Conservation (phyloP, 306 rosid genomes). For the Rosa lucieae region DNA sequence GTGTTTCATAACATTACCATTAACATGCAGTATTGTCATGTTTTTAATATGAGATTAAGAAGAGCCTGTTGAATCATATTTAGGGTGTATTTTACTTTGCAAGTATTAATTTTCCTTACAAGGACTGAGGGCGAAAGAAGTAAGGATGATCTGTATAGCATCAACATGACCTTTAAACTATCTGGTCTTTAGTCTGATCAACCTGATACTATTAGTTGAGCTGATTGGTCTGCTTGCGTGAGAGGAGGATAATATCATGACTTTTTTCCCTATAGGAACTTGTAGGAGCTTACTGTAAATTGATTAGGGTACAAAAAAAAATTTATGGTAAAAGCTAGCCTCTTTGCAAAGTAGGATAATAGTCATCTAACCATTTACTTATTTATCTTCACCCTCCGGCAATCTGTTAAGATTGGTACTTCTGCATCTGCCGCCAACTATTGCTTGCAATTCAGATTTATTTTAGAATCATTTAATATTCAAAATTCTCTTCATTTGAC, state of each 20-base stretch:
- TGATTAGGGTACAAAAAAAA: background rate
- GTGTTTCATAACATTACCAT: background rate
- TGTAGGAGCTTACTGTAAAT: background rate
- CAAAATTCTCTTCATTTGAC: background rate
- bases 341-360: background rate
- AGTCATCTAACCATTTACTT: background rate
- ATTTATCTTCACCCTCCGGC: background rate
- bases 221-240: background rate
- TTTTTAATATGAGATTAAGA: background rate
- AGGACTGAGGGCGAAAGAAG: background rate
- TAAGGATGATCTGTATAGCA: background rate
- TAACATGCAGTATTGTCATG: background rate
- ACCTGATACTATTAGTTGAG: background rate
- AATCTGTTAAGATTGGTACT: background rate
- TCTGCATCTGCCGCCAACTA: background rate
- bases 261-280: background rate
- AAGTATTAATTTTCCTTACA: background rate
- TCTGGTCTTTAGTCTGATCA: background rate
- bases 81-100: background rate
- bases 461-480: background rate
- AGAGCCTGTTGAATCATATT: background rate
- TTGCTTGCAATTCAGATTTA: background rate
- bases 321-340: background rate
- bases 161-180: background rate
- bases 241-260: background rate